Conservation (phyloP, 352 stramenopile species). For the Stramenopiles sp. region DNA sequence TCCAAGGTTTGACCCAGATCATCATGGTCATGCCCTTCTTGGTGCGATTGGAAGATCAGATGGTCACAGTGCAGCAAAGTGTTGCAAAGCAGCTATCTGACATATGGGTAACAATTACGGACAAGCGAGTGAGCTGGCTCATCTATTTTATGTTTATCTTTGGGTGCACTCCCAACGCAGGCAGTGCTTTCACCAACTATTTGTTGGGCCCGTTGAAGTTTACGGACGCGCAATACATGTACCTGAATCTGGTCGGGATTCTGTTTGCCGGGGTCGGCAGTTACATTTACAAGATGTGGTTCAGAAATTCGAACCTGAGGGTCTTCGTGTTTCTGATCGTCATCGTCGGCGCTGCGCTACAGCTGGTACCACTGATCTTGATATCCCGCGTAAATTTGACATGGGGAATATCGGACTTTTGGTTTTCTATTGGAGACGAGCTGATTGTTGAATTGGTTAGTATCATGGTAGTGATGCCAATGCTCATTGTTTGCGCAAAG, state of each 20-base stretch:
- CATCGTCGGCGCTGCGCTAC: background rate
- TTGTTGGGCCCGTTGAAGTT: background rate
- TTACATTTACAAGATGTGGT: background rate
- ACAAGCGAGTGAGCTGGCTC: background rate
- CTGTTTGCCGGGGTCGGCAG: background rate
- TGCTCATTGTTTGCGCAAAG: background rate
- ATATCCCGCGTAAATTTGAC: background rate
- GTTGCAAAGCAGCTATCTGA: background rate
- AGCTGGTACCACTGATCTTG: background rate
- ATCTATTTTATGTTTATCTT: background rate
- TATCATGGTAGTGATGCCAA: background rate
- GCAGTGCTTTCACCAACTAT: background rate
- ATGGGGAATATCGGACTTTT: background rate
- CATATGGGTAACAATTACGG: background rate
- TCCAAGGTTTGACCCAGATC: background rate
- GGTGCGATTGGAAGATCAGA: background rate
- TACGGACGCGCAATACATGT: constrained; percentile 1
- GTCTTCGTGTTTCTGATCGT: background rate
- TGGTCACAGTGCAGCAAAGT: background rate
- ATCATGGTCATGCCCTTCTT: background rate
- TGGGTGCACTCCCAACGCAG: background rate
- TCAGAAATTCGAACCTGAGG: background rate
- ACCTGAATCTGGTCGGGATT: background rate
- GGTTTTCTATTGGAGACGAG: background rate
- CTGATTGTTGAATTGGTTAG: background rate